Conservation (phyloP, 225 moss, liverwort and hornwort species). For the Bryoerythrophyllum caledonicum region DNA sequence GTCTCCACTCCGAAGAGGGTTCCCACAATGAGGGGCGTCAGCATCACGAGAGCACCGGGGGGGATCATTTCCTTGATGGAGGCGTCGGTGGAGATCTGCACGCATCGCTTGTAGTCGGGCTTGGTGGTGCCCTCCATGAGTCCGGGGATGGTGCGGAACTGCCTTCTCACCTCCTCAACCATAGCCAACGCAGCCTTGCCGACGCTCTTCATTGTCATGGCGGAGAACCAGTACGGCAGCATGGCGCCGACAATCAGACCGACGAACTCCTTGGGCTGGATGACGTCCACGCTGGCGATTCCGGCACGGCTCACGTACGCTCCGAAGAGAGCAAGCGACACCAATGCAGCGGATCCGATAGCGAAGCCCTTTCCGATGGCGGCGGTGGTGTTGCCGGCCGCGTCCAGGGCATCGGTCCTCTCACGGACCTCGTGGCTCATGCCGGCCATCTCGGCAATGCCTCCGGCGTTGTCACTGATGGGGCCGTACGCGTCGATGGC, state of each 20-base stretch:
- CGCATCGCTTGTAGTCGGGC: slow-evolving; percentile 95
- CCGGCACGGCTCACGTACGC: slow-evolving; percentile 93
- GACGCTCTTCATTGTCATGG: slow-evolving; percentile 98
- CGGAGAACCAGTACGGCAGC: slow-evolving; percentile 95
- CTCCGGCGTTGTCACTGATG: slow-evolving; percentile 82
- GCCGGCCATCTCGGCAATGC: slow-evolving; percentile 83
- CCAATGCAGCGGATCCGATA: slow-evolving; percentile 62
- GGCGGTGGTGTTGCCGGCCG: slow-evolving; percentile 71
- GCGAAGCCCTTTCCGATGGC: slow-evolving; percentile 75
- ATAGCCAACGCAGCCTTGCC: slow-evolving; percentile 95
- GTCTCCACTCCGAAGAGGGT: slow-evolving; percentile 87
- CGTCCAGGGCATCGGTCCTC: slow-evolving; percentile 60
- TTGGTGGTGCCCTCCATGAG: slow-evolving; percentile 81
- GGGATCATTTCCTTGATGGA: slow-evolving; percentile 95
- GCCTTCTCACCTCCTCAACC: slow-evolving; percentile 96
- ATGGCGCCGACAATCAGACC: slow-evolving; percentile 87
- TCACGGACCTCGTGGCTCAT: slow-evolving; percentile 73
- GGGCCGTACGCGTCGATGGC: slow-evolving; percentile 77
- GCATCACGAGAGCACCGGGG: slow-evolving; percentile 88
- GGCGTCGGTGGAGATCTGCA: slow-evolving; percentile 87
- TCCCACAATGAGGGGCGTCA: slow-evolving; percentile 81
- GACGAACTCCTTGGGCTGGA: slow-evolving; percentile 86
- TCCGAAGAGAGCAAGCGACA: slow-evolving; percentile 81
- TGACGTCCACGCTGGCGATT: slow-evolving; percentile 77
- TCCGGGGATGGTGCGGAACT: slow-evolving; percentile 71